Evolutionary conservation across 1,284 basidiomycete species (phyloP).

Genomic region (Puccinia coronata): DNA sequence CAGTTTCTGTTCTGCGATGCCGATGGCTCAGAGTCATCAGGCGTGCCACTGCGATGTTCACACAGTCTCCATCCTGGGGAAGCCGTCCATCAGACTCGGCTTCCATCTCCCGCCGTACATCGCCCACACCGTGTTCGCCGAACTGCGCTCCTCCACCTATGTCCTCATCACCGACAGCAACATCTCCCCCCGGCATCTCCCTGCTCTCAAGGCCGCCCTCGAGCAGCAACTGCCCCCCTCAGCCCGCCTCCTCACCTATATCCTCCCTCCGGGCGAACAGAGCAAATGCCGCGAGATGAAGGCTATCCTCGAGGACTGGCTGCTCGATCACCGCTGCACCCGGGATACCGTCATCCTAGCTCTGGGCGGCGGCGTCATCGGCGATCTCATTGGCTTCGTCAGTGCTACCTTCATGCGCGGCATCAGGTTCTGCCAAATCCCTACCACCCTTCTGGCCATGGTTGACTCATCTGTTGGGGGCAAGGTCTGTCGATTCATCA

Average conservation of each 20-base stretch:
- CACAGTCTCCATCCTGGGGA: conserved; percentile 79
- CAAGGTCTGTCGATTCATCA: conserved; percentile 63
- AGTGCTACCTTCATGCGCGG: conserved; percentile 96
- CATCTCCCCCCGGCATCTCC: conserved; percentile 76
- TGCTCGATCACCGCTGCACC: conserved; percentile 83
- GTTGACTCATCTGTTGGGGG: conserved; percentile 97
- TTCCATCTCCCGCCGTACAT: conserved; percentile 81
- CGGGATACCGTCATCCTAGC: conserved; percentile 91
- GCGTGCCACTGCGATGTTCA: conserved; percentile 53
- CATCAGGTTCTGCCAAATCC: conserved; percentile 90
- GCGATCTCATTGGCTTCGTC: conserved; percentile 90
- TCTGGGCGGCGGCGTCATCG: conserved; percentile 93
- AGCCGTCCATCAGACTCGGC: conserved; percentile 84
- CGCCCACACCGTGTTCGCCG: conserved; percentile 72
- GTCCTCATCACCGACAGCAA: conserved; percentile 90
- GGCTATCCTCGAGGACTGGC: conserved; percentile 89
- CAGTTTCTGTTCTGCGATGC: no score
- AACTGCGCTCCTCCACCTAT: conserved; percentile 79
- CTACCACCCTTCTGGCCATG: conserved; percentile 95
- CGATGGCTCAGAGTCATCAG: no score
- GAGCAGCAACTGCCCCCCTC: conserved; percentile 59
- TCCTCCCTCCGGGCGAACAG: conserved; percentile 78
- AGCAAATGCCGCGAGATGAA: conserved; percentile 90
- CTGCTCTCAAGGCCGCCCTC: conserved; percentile 71
- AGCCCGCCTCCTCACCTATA: conserved; percentile 56